These are phyloP conservation scores for Globisporangium sylvaticum DNA, from an alignment of 352 stramenopile genomes.

Conservation along the genomic window DNA sequence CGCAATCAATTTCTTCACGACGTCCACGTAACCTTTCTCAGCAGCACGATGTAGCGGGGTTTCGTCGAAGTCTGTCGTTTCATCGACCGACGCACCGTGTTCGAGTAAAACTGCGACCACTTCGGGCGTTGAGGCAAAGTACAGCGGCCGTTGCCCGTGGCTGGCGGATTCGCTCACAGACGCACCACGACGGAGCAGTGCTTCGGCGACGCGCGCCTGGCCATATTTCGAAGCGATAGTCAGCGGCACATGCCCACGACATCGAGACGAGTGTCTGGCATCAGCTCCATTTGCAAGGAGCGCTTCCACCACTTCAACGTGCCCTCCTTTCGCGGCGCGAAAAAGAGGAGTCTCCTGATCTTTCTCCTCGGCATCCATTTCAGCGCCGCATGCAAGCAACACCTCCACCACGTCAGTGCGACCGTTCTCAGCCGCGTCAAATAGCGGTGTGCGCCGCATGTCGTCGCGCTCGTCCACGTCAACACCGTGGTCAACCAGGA, in stretches of 20 bases:
- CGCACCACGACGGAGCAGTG: background rate
- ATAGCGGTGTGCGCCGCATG: background rate
- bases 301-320: background rate
- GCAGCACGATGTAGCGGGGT: background rate
- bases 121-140: background rate
- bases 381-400: no score
- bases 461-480: background rate
- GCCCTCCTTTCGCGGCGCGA: no score
- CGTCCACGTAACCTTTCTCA: background rate
- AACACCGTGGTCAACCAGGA: background rate
- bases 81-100: background rate
- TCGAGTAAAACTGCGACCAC: background rate
- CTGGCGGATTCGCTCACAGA: background rate
- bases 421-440: background rate
- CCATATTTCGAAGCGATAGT: background rate
- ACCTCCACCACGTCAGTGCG: no score
- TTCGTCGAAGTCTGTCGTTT: background rate
- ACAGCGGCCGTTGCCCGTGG: background rate
- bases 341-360: no score
- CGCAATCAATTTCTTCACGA: background rate
- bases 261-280: background rate
- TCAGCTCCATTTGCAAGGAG: background rate
- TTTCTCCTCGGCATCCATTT: no score
- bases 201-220: background rate
- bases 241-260: background rate